Evolutionary conservation across 2,329 filamentous ascomycete species (phyloP), one percentile per base, ranked within the genome.

Genomic region (Stachybotrys elegans): DNA sequence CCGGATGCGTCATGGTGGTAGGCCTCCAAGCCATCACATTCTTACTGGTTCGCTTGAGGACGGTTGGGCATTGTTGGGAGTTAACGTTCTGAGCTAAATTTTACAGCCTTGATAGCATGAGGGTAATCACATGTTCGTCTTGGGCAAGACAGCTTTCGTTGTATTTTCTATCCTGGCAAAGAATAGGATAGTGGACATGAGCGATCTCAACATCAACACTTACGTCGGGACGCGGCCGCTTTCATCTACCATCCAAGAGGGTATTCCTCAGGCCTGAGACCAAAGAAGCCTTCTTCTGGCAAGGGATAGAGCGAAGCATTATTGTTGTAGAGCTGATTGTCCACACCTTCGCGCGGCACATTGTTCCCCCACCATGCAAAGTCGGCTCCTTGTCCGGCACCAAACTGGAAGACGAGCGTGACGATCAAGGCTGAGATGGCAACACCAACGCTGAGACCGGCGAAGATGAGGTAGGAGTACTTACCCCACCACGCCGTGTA

Each of bases 401-500:
- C 29, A 43, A 31, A 40, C 22, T 27, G 43, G 40, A 46, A 40
- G 38, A 40, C 38, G 22, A 40, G 38, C 13, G 38, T 40, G 9
- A 40, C 38, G 19, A 40, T 40, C 22, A 40, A 23, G 17, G 22
- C 38, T 4, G 38, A 40, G 6, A 38, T 39, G 23, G 17, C 44
- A 6, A 31, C 43, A 19, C 42, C 44, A 22, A 43, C 44, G n/a
- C 40, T 40, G 14, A 40, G 38, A 19, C 38, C 38, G 12, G 38
- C 38, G 13, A 40, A 40, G 34, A 59, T 31, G 27, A 60, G 47
- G 39, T 60, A 60, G 11, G 51, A 47, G 42, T 60, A 60, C 50
- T 60, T 60, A 5, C 49, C 55, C 56, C 54, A 58, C 54, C 54
- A 58, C 2, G 54, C 53, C 1, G 47, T 52, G 40, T 55, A 56